Evolutionary conservation across 164 flowering plant genomes (phyloP), one percentile per base, ranked within the genome.

Genomic region (Chimonanthus praecox): DNA sequence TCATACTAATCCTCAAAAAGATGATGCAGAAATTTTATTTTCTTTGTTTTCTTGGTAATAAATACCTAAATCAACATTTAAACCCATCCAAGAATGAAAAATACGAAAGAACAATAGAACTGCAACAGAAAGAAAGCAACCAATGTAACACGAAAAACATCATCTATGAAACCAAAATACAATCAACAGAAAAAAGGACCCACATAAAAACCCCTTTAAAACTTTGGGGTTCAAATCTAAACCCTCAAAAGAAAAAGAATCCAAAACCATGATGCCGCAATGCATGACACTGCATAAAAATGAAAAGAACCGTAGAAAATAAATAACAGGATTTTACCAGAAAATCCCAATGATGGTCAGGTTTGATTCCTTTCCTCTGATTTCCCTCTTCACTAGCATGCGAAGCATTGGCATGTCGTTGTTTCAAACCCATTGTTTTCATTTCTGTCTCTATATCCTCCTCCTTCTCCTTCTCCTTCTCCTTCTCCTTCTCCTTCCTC

Each of bases 291-390:
- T 13, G 64, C 73, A 5, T 44, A n/a, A 70, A 51, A 18, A 67
- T 8, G 47, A 63, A 43, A 47, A 46, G 49, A 58, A 48, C 8
- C 58, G 70, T 49, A 21, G 64, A 64, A 9, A 74, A 49, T 47
- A 10, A 58, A 13, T 43, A 66, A 67, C 10, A n/a, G 72, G 69
- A 3, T 6, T 70, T 72, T 86, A 88, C 91, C 88, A 88, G 82
- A 79, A 85, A 88, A 64, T 75, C 84, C 89, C 91, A 88, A 75
- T 83, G 84, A 78, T 83, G 85, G 15, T 51, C 61, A 62, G 77
- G 20, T 47, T 58, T 70, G 44, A 20, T 44, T 50, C 74, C 70
- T 64, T 49, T 73, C 21, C 69, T 72, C 50, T 54, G 73, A 71
- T 48, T 16, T 47, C 70, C 58, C 51, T 51, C 80, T 58, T 74